Evolutionary conservation across 2,329 filamentous ascomycete genomes (phyloP).

Genomic region (Fusarium chaquense): DNA sequence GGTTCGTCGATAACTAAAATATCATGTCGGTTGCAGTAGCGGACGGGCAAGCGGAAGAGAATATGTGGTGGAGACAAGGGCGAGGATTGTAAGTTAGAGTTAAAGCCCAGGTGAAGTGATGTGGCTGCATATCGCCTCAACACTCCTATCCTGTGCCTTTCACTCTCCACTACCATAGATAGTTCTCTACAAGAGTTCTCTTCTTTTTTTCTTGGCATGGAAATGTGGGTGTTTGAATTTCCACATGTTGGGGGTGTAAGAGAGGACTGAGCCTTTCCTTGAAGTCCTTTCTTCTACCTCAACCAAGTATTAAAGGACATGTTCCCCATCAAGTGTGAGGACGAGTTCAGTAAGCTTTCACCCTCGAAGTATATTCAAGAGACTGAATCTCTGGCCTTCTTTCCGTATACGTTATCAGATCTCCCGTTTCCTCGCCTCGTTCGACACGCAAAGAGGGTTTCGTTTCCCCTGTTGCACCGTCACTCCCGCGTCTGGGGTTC

Average conservation of each 20-base stretch:
- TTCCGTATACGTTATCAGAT: constrained; percentile 9
- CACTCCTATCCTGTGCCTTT: constrained; percentile 2
- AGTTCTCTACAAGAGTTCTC: background rate
- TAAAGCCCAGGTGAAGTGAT: background rate
- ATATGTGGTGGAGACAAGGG: constrained; percentile 18
- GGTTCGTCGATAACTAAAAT: constrained; percentile 26
- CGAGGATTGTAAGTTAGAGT: background rate
- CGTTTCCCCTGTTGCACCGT: constrained; percentile 41
- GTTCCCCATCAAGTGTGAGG: background rate
- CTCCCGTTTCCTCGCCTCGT: constrained; percentile 31
- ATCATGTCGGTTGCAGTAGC: constrained; percentile 28
- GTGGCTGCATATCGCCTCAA: constrained; percentile 18
- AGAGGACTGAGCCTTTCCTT: constrained; percentile 21
- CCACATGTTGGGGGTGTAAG: constrained; percentile 25
- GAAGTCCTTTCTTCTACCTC: background rate
- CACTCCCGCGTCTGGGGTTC: constrained; percentile 42
- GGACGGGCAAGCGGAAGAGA: constrained; percentile 42
- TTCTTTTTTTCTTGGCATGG: constrained; percentile 19
- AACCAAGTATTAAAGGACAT: constrained; percentile 39
- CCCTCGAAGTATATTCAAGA: background rate
- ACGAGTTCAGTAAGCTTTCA: background rate
- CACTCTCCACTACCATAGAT: constrained; percentile 10
- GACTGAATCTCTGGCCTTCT: constrained; percentile 1
- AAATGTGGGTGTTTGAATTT: constrained; percentile 19
- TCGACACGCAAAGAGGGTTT: constrained; percentile 35